Evolutionary conservation across 2,329 filamentous ascomycete genomes (phyloP).

Genomic region (Paecilomyces niveus): DNA sequence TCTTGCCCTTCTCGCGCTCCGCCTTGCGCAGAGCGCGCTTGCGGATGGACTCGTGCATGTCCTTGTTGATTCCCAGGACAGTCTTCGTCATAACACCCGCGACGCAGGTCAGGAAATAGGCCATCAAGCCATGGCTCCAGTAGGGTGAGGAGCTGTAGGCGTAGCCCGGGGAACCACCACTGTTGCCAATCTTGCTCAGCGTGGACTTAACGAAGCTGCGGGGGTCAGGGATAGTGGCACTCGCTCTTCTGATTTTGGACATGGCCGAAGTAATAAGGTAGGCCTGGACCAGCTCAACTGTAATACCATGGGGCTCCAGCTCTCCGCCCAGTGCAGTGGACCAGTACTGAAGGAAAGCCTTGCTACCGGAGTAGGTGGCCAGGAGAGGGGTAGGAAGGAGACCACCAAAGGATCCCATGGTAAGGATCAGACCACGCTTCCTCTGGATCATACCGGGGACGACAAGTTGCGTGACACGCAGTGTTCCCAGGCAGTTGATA

Average conservation of each 20-base stretch:
- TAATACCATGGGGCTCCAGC: slow-evolving; percentile 70
- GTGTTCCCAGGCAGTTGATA: slow-evolving; percentile 88
- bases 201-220: slow-evolving; percentile 73
- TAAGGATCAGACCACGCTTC: slow-evolving; percentile 82
- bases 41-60: slow-evolving; percentile 77
- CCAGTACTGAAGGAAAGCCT: slow-evolving; percentile 97
- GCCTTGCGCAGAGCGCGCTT: slow-evolving; percentile 76
- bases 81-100: slow-evolving; percentile 51
- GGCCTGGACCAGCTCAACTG: slow-evolving; percentile 84
- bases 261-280: slow-evolving; percentile 94
- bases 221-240: slow-evolving; percentile 70
- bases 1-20: slow-evolving; percentile 64
- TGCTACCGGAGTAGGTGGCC: slow-evolving; percentile 94
- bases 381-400: slow-evolving; percentile 86
- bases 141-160: slow-evolving; percentile 83
- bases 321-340: slow-evolving; percentile 78
- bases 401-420: slow-evolving; percentile 95
- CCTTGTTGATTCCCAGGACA: slow-evolving; percentile 55
- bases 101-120: slow-evolving; percentile 65
- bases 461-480: slow-evolving; percentile 79
- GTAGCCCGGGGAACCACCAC: slow-evolving; percentile 69
- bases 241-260: slow-evolving; percentile 85
- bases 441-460: slow-evolving; percentile 78
- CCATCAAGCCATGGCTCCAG: slow-evolving; percentile 86
- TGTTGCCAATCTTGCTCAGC: slow-evolving; percentile 71